Evolutionary conservation across 768 basidiomycete species (phyloP), one percentile per base, ranked within the genome.

Genomic region (Multifurca ochricompacta): DNA sequence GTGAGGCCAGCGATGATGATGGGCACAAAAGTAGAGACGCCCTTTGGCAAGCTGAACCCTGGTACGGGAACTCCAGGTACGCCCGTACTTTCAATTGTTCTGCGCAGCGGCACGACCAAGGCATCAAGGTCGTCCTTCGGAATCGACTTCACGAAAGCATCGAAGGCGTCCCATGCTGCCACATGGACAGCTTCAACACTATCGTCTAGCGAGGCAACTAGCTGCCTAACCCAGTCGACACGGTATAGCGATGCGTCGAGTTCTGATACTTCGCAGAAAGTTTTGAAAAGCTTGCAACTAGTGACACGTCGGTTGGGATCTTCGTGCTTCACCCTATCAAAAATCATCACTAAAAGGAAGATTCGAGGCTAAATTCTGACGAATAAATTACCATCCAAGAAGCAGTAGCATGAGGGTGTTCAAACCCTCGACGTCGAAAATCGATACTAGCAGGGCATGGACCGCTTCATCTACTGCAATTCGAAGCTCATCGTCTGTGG

Each of bases 41-140:
- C 93, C 67, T 92, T 94, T 13, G 81, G 77, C 11, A 88, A 72
- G 51, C 81, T 84, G 77, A 95, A 93, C 3, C 96, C 94, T 6
- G 91, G 85, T 4, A 97, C 90, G 6, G 69, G 71, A 18, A 74
- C 73, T 3, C 91, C 91, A 0, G 87, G 87, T 0, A 81, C 78
- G 6, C 91, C 91, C 0, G 85, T 83, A 7, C 80, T 76, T 67
- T 97, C 96, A 64, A 98, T 87, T 2, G 86, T 87, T 32, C 92
- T 75, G 14, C 92, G 83, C 2, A 98, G 78, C 4, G 94, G 85
- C 0, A 95, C 87, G 11, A 97, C 91, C 23, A 98, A 73, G 2
- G 86, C 81, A 63, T 98, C 93, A 35, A 94, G 73, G 60, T 97
- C 93, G 60, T 95, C 92, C 70, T 97, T 98, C 16, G 89, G 85